Evolutionary conservation across 176 grass and related monocot species (phyloP).

Genomic region (Rhipidocladum racemiflorum): DNA sequence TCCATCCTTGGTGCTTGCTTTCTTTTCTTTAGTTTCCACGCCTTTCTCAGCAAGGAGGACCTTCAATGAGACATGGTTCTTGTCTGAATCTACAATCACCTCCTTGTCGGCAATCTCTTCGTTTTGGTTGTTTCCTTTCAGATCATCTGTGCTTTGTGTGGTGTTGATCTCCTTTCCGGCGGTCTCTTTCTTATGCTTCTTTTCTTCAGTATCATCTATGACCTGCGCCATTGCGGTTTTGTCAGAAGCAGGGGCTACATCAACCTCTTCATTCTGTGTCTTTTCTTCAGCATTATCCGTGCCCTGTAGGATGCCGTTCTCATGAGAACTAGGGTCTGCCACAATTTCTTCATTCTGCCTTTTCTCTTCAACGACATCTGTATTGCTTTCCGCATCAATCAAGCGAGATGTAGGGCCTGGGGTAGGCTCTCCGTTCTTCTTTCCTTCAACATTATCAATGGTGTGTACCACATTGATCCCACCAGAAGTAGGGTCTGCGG

Average conservation of each 20-base stretch:
- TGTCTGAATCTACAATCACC: constrained; percentile 39
- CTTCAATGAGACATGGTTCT: constrained; percentile 46
- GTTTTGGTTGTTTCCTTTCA: neutral
- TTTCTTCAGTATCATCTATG: neutral
- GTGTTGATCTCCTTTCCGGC: constrained; percentile 15
- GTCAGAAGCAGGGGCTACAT: neutral
- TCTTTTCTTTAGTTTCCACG: constrained; percentile 41
- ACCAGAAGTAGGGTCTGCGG: neutral
- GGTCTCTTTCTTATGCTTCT: neutral
- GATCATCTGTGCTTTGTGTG: neutral
- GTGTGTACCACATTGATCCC: neutral
- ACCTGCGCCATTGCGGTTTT: neutral
- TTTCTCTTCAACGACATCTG: neutral
- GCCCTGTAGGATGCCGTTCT: neutral
- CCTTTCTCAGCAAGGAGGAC: constrained; percentile 48
- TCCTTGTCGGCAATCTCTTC: constrained; percentile 50
- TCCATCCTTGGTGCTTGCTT: constrained; percentile 32
- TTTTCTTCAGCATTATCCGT: neutral
- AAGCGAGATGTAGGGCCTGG: neutral
- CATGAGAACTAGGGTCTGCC: neutral
- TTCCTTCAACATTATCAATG: neutral
- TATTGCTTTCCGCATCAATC: neutral
- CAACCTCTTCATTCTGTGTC: neutral
- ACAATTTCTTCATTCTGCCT: neutral
- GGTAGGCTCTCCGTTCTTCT: neutral